Percentiles rank a stretch among this genome's conserved stretches.
Evolutionary conservation across 208 protist genomes (phyloP).

Genomic region (Leishmania gerbilli): DNA sequence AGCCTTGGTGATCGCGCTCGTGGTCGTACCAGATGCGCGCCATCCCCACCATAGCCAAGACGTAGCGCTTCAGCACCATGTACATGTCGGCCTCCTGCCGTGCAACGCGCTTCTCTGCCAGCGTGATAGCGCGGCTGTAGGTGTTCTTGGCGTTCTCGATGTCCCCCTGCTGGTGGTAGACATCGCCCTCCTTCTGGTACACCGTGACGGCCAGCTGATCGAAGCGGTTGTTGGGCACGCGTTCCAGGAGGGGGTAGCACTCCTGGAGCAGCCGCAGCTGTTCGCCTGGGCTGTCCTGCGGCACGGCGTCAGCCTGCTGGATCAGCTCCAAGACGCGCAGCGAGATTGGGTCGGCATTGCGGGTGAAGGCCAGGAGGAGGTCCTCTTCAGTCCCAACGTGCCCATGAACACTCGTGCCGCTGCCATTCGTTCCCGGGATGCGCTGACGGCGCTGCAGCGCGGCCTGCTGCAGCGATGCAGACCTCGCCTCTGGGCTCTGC

Average conservation of each 20-base stretch:
- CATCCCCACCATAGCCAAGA: constrained; percentile 80
- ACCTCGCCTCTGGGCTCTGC: constrained; percentile 10
- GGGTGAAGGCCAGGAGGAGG: constrained; percentile 40
- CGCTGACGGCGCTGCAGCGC: constrained; percentile 19
- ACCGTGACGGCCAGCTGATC: constrained; percentile 78
- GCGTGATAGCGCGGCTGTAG: constrained; percentile 74
- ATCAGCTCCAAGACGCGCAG: constrained; percentile 66
- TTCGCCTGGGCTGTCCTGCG: constrained; percentile 34
- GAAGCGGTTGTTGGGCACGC: constrained; percentile 55
- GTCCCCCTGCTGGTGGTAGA: constrained; percentile 57
- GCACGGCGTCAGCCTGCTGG: constrained; percentile 55
- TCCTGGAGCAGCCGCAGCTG: constrained; percentile 57
- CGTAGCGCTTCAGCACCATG: constrained; percentile 85
- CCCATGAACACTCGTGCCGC: background rate
- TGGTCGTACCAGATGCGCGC: constrained; percentile 82
- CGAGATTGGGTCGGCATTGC: constrained; percentile 54
- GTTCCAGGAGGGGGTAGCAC: constrained; percentile 71
- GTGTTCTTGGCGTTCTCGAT: constrained; percentile 60
- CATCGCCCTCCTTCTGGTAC: constrained; percentile 79
- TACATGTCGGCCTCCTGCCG: constrained; percentile 78
- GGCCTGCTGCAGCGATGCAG: constrained; percentile 13
- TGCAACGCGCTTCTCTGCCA: constrained; percentile 80
- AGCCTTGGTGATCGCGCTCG: constrained; percentile 72
- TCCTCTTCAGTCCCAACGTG: constrained; percentile 28
- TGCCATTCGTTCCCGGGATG: background rate